Conservation (phyloP, 768 basidiomycete genomes). For the Thelephora aurantiotincta region DNA sequence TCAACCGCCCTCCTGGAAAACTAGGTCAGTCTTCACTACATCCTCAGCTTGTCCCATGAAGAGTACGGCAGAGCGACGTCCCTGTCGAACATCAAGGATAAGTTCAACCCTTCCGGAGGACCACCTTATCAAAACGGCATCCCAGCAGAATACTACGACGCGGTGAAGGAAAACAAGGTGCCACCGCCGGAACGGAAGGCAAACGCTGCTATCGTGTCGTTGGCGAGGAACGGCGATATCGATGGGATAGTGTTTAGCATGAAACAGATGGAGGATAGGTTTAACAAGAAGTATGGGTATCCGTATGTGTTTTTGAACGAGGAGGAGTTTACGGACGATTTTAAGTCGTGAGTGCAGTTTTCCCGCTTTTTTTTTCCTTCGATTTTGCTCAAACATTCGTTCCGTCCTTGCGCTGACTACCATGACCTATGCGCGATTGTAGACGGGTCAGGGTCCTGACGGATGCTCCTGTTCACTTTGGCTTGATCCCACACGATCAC, state of each 20-base stretch:
- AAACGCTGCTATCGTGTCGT: conserved; percentile 42
- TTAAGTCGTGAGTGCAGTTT: conserved; percentile 39
- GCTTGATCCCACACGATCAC: conserved; percentile 60
- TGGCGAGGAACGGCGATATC: conserved; percentile 32
- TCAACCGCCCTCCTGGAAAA: not conserved
- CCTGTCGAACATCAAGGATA: conserved; percentile 22
- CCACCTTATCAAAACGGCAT: conserved; percentile 47
- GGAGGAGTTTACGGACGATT: conserved; percentile 57
- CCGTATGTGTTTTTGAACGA: conserved; percentile 85
- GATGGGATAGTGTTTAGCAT: conserved; percentile 30
- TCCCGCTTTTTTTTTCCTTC: conserved; percentile 13
- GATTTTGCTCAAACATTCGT: too few relatives aligned
- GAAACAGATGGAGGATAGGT: conserved; percentile 44
- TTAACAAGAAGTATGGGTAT: conserved; percentile 51
- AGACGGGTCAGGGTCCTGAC: conserved; percentile 48
- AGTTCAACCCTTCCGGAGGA: conserved; percentile 6
- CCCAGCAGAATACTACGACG: conserved; percentile 21
- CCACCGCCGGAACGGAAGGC: conserved; percentile 21
- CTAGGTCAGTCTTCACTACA: conserved; percentile 42
- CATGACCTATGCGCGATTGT: conserved; percentile 21
- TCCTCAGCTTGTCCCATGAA: conserved; percentile 35
- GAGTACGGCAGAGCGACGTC: conserved; percentile 34
- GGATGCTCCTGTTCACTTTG: conserved; percentile 51
- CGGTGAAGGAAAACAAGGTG: conserved; percentile 4
- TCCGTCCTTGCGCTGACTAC: conserved; percentile 2